phyloP scores from a whole-genome alignment of 768 basidiomycete genomes.

The Lactarius psammicola region DNA sequence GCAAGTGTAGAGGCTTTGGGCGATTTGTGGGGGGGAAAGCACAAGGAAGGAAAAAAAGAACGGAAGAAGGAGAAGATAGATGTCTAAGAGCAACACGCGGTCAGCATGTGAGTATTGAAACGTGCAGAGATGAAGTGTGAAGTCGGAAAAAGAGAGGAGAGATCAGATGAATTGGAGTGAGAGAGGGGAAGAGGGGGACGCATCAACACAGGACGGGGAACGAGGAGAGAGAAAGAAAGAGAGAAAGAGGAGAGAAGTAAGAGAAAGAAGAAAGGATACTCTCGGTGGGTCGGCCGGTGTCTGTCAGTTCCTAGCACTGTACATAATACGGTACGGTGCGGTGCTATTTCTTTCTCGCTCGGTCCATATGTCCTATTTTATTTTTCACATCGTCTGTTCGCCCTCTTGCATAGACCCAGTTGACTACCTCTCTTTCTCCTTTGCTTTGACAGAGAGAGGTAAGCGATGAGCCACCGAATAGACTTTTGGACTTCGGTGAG shows the following conservation, averaged over 20 bases:
- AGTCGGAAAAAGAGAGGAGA: slow-evolving; percentile 26
- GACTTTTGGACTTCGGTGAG: slow-evolving; percentile 21
- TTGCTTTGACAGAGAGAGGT: neutral
- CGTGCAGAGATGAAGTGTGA: slow-evolving; percentile 25
- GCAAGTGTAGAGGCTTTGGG: slow-evolving; percentile 11
- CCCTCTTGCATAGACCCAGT: neutral
- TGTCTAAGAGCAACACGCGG: slow-evolving; percentile 22
- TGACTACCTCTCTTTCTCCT: neutral
- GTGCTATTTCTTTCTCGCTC: neutral
- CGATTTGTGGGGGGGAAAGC: slow-evolving; percentile 18
- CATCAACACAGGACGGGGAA: slow-evolving; percentile 20
- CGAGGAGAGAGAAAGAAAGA: neutral
- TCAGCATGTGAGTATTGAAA: slow-evolving; percentile 27
- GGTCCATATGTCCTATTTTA: neutral
- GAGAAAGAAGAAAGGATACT: neutral
- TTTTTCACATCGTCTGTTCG: neutral
- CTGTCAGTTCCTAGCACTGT: slow-evolving; percentile 7
- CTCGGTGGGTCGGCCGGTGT: slow-evolving; percentile 2
- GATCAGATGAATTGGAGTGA: slow-evolving; percentile 18
- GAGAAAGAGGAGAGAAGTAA: neutral
- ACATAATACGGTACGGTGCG: slow-evolving; percentile 19
- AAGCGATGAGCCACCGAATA: slow-evolving; percentile 25
- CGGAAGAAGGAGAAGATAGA: slow-evolving; percentile 17
- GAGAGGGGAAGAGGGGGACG: slow-evolving; percentile 13
- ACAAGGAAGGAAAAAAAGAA: slow-evolving; percentile 10